Percentiles rank a stretch among this genome's conserved stretches.
phyloP scores from a whole-genome alignment of 2,329 filamentous ascomycete genomes.

The Allantophomopsis cytisporea region DNA sequence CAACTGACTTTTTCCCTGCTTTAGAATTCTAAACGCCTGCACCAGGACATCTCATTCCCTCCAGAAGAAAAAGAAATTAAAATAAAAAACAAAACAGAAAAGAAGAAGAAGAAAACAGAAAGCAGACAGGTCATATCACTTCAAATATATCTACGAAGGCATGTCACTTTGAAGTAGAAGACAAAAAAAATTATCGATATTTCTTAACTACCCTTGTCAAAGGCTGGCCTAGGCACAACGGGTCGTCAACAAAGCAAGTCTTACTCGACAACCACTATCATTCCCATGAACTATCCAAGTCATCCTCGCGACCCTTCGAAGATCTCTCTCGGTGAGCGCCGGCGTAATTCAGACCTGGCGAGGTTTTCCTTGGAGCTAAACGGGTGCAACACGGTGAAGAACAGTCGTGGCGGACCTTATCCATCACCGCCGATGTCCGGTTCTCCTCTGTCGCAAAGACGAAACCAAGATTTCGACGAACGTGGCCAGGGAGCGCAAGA shows the following conservation, averaged over 20 bases:
- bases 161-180: neutral
- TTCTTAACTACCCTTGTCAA: neutral
- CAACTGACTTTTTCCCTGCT: no score
- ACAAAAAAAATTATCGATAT: neutral
- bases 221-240: no score
- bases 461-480: slow-evolving; percentile 41
- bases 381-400: slow-evolving; percentile 39
- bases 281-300: slow-evolving; percentile 41
- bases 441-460: slow-evolving; percentile 48
- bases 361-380: slow-evolving; percentile 40
- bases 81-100: no score
- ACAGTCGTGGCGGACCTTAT: slow-evolving; percentile 45
- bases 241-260: neutral
- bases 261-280: slow-evolving; percentile 3
- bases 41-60: no score
- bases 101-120: no score
- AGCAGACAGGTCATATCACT: no score
- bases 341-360: slow-evolving; percentile 40
- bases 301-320: slow-evolving; percentile 23
- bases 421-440: slow-evolving; percentile 65
- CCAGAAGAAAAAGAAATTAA: no score
- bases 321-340: slow-evolving; percentile 40
- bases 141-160: neutral
- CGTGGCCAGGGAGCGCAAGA: slow-evolving; percentile 28
- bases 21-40: no score